Evolutionary conservation across 2,329 filamentous ascomycete species (phyloP).

Genomic region (Thelonectria rubi): DNA sequence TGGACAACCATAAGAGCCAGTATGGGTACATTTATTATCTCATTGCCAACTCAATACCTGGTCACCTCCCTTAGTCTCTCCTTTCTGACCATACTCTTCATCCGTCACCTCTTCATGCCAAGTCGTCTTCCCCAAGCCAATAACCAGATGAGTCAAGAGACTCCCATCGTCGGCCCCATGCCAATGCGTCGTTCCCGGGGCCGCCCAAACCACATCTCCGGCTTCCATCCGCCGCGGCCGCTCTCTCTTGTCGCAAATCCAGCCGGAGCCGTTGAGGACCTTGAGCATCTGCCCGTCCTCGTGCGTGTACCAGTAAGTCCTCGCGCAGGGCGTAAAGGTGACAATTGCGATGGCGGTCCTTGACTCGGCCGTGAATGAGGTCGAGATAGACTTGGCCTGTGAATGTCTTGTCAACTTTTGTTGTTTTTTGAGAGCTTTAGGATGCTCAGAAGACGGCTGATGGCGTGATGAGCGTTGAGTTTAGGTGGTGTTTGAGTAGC

Average conservation of each 20-base stretch:
- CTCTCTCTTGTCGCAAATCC: slow-evolving; percentile 17
- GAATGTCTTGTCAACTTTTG: slow-evolving; percentile 10
- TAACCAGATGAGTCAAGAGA: slow-evolving; percentile 11
- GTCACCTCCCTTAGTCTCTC: not conserved
- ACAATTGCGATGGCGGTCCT: slow-evolving; percentile 9
- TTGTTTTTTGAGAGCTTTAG: slow-evolving; percentile 1
- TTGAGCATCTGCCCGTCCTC: slow-evolving; percentile 16
- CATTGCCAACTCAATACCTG: no score
- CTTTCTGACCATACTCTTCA: slow-evolving; percentile 13
- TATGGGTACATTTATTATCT: no score
- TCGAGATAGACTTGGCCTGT: slow-evolving; percentile 18
- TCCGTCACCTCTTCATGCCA: slow-evolving; percentile 17
- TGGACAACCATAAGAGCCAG: no score
- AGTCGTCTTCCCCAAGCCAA: slow-evolving; percentile 12
- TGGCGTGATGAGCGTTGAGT: not conserved
- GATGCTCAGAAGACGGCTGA: slow-evolving; percentile 3
- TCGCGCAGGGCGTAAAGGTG: slow-evolving; percentile 16
- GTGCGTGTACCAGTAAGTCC: slow-evolving; percentile 17
- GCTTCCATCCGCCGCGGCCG: slow-evolving; percentile 5
- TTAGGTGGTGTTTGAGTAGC: not conserved
- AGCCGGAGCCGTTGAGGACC: slow-evolving; percentile 10
- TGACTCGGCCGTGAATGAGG: slow-evolving; percentile 1
- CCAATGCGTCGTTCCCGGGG: slow-evolving; percentile 14
- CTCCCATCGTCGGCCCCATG: slow-evolving; percentile 16
- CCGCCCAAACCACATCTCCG: slow-evolving; percentile 7